Evolutionary conservation across 2,329 filamentous ascomycete genomes (phyloP).

Genomic region (Aspergillus novofumigatus): DNA sequence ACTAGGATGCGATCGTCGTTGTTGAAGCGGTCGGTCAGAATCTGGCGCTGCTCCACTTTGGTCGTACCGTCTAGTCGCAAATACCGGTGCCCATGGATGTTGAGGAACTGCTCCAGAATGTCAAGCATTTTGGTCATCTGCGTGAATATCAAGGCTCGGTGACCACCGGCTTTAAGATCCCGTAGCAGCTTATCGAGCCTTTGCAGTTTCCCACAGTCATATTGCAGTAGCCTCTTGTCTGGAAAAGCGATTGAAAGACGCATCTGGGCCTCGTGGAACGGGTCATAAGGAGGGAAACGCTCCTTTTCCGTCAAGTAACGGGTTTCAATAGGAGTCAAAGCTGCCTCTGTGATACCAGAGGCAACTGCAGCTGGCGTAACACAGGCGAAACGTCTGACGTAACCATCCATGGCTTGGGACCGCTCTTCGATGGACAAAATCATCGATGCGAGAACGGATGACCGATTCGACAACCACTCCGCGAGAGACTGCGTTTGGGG

Average conservation of each 20-base stretch:
- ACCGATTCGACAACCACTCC: conserved; percentile 71
- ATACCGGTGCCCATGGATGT: conserved; percentile 96
- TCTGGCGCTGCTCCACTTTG: conserved; percentile 91
- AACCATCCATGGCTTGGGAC: conserved; percentile 66
- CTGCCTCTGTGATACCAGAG: conserved; percentile 65
- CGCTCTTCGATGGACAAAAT: conserved; percentile 72
- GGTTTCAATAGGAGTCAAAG: conserved; percentile 62
- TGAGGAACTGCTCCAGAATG: conserved; percentile 94
- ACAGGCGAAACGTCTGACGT: conserved; percentile 83
- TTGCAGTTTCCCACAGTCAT: conserved; percentile 95
- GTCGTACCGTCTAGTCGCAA: conserved; percentile 94
- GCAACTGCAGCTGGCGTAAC: conserved; percentile 86
- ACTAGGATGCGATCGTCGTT: conserved; percentile 86
- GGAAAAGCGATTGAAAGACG: conserved; percentile 93
- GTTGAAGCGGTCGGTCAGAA: conserved; percentile 95
- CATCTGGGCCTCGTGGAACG: conserved; percentile 91
- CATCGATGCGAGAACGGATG: conserved; percentile 51
- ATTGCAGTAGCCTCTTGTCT: conserved; percentile 91
- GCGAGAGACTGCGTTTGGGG: conserved; percentile 60
- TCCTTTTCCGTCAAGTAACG: conserved; percentile 41
- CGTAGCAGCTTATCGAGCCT: conserved; percentile 81
- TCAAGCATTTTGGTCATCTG: conserved; percentile 99
- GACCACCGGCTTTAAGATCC: conserved; percentile 80
- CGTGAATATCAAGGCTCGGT: conserved; percentile 95
- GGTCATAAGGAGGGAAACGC: conserved; percentile 60